Conservation (phyloP, 139 green algal genomes). For the Chlorella ohadii region DNA sequence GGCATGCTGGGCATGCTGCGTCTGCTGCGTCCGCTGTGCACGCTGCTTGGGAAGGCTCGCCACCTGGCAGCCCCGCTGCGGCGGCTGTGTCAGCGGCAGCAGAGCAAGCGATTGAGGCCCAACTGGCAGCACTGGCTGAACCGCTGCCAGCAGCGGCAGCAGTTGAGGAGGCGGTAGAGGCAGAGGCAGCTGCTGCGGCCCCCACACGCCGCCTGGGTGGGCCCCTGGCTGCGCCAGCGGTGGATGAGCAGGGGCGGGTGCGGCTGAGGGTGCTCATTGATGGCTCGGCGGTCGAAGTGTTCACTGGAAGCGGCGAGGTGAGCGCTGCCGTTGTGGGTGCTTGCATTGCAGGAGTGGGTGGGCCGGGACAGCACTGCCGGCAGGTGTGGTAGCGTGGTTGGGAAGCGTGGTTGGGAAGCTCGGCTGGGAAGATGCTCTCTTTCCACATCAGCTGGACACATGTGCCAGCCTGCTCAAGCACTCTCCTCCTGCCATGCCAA, state of each 20-base stretch:
- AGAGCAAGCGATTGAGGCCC: background rate
- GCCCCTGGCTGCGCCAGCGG: slow-evolving; percentile 45
- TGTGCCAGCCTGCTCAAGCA: too few species aligned
- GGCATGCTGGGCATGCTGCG: background rate
- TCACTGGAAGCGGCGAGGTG: slow-evolving; percentile 49
- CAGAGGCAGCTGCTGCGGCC: background rate
- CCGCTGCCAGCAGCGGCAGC: background rate
- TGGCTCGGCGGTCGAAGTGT: slow-evolving; percentile 78
- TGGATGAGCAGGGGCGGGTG: slow-evolving; percentile 43
- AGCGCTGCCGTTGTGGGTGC: background rate
- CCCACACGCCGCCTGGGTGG: slow-evolving; percentile 58
- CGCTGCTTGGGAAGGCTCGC: background rate
- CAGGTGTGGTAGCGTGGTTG: too few species aligned
- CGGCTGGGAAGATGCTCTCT: too few species aligned
- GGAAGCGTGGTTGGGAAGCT: too few species aligned
- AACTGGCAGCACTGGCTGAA: slow-evolving; percentile 17
- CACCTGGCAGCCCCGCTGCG: background rate
- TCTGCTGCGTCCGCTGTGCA: too few species aligned
- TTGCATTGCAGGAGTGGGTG: background rate
- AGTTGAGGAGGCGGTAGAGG: slow-evolving; percentile 1
- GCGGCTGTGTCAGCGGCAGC: slow-evolving; percentile 5
- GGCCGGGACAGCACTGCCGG: too few species aligned
- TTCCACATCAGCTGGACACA: too few species aligned
- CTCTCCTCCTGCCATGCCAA: background rate
- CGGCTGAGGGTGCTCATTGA: slow-evolving; percentile 83